A percentile compares a stretch with the other conserved stretches of the same genome.
These are phyloP conservation scores for Umbelopsis vinacea DNA, from an alignment of 192 early-diverging fungal genomes.

Conservation along the genomic window DNA sequence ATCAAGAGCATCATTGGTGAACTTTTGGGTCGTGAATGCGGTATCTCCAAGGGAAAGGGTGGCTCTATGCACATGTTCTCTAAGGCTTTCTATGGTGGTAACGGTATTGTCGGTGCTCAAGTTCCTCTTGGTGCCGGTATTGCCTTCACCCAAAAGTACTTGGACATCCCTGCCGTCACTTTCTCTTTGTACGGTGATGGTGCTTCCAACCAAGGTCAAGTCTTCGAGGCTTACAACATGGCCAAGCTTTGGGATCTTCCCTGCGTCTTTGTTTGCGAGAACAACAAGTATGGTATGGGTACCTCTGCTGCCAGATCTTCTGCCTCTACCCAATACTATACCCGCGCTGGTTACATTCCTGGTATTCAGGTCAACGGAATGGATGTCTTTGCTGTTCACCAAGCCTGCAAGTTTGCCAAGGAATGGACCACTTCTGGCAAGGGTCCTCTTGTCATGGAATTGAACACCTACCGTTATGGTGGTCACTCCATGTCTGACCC, in stretches of 20 bases:
- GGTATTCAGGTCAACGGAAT: slow-evolving; percentile 91
- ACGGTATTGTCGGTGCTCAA: slow-evolving; percentile 99
- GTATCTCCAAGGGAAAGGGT: slow-evolving; percentile 94
- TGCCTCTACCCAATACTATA: slow-evolving; percentile 93
- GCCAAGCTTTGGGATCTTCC: slow-evolving; percentile 97
- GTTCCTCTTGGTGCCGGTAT: slow-evolving; percentile 84
- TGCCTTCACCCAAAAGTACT: slow-evolving; percentile 95
- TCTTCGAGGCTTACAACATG: slow-evolving; percentile 99
- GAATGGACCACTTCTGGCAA: slow-evolving; percentile 82
- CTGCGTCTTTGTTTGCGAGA: slow-evolving; percentile 94
- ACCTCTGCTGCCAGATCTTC: slow-evolving; percentile 89
- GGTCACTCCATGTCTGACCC: slow-evolving; percentile 99
- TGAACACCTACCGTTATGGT: slow-evolving; percentile 98
- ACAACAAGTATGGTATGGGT: slow-evolving; percentile 99
- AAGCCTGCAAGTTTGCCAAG: slow-evolving; percentile 84
- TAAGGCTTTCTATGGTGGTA: slow-evolving; percentile 95
- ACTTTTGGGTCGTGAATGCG: slow-evolving; percentile 82
- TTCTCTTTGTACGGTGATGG: slow-evolving; percentile 97
- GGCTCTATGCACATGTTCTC: slow-evolving; percentile 99
- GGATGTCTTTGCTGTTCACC: slow-evolving; percentile 92
- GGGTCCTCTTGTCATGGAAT: slow-evolving; percentile 93
- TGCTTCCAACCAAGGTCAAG: slow-evolving; percentile 98
- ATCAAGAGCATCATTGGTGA: slow-evolving; percentile 72
- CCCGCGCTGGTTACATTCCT: slow-evolving; percentile 95
- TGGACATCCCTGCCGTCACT: slow-evolving; percentile 74